Base-by-base conservation (phyloP, 371 early-diverging fungal species). In the Mortierella sp. region DNA sequence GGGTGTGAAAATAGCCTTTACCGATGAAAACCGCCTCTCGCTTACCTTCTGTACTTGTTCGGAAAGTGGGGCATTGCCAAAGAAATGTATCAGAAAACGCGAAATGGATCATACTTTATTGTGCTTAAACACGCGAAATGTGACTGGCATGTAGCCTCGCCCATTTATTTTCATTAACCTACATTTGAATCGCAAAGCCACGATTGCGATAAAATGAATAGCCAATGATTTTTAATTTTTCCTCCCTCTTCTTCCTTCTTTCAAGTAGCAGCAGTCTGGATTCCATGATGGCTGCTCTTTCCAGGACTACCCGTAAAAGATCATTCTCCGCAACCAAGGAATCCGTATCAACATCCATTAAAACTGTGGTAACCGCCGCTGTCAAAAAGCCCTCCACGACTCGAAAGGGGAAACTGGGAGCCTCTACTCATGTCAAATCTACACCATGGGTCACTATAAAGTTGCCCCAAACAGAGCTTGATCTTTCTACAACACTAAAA, bases 401-500 rank as follows among this genome's bases (percentile, higher is more conserved):
- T 4, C 57, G 15, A 22, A 60, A n/a, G 12, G 4, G 42, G 0
- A 59, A 65, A 35, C 54, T 22, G 3, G 31, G 45, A 6, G 55
- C 70, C 3, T 56, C 69, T 28, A 4, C 61, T n/a, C 8, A 64
- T 37, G 68, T 71, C 28, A 54, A 54, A 13, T 53, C 68, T 7
- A 66, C 64, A 6, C 65, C 76, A 13, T 95, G 95, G 95, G 78
- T 70, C 28, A 87, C 90, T 60, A 85, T 96, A 10, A 51, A 72
- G 13, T 84, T 91, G 5, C 56, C 84, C 3, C 92, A 93, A 0
- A 79, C 83, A 28, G 95, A 96, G 70, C 85, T 98, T 12, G 86
- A 91, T 22, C 85, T 97, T 17, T 87, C 93, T 5, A 85, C 86
- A 0, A 95, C 96, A 3, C 87, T 97, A 40, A 87, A 88, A 29